Base-by-base conservation (phyloP, 2,329 filamentous ascomycete species). In the Drechslerella coelobrocha region DNA sequence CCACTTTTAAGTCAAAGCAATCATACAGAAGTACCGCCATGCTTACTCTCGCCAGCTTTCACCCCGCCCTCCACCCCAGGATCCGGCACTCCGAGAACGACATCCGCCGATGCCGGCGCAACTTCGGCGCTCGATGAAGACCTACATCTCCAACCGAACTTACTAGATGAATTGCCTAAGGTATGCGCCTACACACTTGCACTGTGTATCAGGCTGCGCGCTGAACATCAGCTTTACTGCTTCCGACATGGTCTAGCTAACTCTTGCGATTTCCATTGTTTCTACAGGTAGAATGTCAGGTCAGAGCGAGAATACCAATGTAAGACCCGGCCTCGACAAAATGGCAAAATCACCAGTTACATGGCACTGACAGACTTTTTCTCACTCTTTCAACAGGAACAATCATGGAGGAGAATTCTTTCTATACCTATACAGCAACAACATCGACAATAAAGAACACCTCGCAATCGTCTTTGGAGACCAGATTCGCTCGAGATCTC, bases 401-500 rank as follows among this genome's bases (percentile, higher is more conserved):
- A 53, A 34, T 0, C 6, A 12, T 12, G 93, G 93, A 2, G 90
- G 92, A 9, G 92, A 99, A 79, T 97, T 99, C 92, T 99, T 95
- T 79, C 81, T 99, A 55, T 93, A 99, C 77, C 83, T 97, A 0
- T 99, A 99, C 81, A 88, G 88, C 73, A 99, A 99, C 80, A 90
- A 90, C 75, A 86, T 91, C 5, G 94, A 99, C 79, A 90, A 88
- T 74, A 99, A 99, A 80, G 94, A 99, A 78, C 94, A 99, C 78
- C 81, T 99, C 55, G 94, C 94, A 17, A 97, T 99, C 77, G 94
- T 99, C 0, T 99, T 99, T 79, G 94, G 94, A 1, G 88, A 88
- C 68, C 83, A 88, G 51, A 97, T 97, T 74, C 85, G 94, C 78
- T 86, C 87, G 81, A 78, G 84, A 79, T 86, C 84, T 57, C 82